A percentile compares a stretch with the other conserved stretches of the same genome.
Conservation (phyloP, 345 rosid species). For the Physaria fendleri region DNA sequence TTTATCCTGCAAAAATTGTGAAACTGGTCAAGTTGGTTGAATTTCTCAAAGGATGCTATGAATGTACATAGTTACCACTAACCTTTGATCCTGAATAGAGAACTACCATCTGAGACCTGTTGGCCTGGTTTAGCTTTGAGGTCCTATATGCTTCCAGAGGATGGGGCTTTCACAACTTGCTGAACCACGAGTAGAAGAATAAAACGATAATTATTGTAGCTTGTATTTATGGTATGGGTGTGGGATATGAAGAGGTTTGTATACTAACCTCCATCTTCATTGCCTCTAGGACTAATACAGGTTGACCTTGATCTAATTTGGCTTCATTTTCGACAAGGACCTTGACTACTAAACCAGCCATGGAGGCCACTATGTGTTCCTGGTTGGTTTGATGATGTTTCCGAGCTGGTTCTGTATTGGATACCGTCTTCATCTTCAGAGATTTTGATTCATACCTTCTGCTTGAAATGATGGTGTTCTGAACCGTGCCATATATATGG, state of each 20-base stretch:
- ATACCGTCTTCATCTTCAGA: constrained; percentile 50
- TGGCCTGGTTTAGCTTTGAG: constrained; percentile 66
- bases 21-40: constrained; percentile 3
- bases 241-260: background rate
- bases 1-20: constrained; percentile 29
- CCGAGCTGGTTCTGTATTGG: constrained; percentile 47
- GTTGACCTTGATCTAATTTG: constrained; percentile 71
- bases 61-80: constrained; percentile 15
- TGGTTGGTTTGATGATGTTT: constrained; percentile 47
- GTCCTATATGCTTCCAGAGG: constrained; percentile 56
- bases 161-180: constrained; percentile 87
- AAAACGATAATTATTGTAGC: background rate
- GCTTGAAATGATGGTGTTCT: constrained; percentile 60
- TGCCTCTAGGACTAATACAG: constrained; percentile 79
- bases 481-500: constrained; percentile 69
- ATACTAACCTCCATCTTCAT: constrained; percentile 95
- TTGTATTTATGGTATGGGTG: background rate
- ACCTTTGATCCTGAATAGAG: constrained; percentile 72
- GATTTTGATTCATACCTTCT: constrained; percentile 49
- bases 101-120: constrained; percentile 66
- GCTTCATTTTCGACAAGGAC: constrained; percentile 63
- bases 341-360: constrained; percentile 95
- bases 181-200: constrained; percentile 11
- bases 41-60: constrained; percentile 6
- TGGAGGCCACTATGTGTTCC: constrained; percentile 76